Base-by-base conservation (phyloP, 768 basidiomycete species). In the Tulasnella sp. region DNA sequence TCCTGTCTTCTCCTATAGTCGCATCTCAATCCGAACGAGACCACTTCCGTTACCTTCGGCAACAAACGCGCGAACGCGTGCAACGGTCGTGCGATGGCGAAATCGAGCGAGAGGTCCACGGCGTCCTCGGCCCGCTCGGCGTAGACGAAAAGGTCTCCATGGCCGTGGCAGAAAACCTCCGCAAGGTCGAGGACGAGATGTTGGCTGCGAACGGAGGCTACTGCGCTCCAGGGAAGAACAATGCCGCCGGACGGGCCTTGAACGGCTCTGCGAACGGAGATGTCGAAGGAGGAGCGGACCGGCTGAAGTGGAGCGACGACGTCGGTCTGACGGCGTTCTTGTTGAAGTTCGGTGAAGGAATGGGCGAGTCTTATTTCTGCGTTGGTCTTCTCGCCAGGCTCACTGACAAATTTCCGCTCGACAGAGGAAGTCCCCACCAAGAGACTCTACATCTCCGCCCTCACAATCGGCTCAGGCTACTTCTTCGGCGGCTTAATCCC, bases 21-120 rank as follows among this genome's bases (percentile, higher is more conserved):
- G 96, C 96, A 3, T 96, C 97, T 1, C 95, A 99, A 86, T 93
- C 97, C 42, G 98, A 99, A 86, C 93, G 96, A 72, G 97, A 98
- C 85, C 94, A 98, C 86, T 97, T 93, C 85, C 93, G 92, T 72
- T 98, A 94, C 86, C 90, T 93, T 42, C 90, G 89, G 41, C 89
- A 90, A 54, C 90, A 92, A 81, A 97, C 95, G 14, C 88, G 92
- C 64, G 89, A 92, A 24, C 92, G 97, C 42, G 96, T 99, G n/a
- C 85, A 90, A 3, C 92, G 95, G 18, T 96, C 94, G 79, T 99
- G 98, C 84, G 91, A 92, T 12, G 96, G 96, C 75, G 97, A 99
- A 88, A 94, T 99, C 91, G 96, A 99, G 87, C 92, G 97, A 69
- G 98, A 99, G 85, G 96, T 99, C 0, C 89, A 92, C 79, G 94